phyloP scores from a whole-genome alignment of 192 early-diverging fungal genomes.

The Backusella circina region DNA sequence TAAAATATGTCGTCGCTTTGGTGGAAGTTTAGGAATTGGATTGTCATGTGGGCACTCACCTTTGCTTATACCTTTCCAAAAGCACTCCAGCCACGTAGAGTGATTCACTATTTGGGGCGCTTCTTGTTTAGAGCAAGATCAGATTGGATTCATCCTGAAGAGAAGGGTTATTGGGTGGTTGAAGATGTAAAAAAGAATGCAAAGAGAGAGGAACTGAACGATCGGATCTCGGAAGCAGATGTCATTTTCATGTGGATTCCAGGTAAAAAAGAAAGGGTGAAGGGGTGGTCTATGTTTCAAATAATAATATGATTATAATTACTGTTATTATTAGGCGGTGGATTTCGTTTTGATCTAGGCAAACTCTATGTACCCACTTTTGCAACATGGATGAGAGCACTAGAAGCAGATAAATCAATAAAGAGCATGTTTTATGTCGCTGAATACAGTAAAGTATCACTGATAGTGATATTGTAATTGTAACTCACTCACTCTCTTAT shows the following conservation, averaged over 20 bases:
- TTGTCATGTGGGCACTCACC: background rate
- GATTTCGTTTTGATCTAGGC: conserved; percentile 20
- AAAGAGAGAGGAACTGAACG: conserved; percentile 10
- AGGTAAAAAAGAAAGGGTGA: background rate
- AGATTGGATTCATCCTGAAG: conserved; percentile 4
- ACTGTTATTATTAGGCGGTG: conserved; percentile 4
- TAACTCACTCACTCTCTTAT: background rate
- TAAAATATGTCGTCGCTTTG: conserved; percentile 9
- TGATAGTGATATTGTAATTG: background rate
- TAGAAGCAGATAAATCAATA: conserved; percentile 16
- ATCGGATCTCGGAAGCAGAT: background rate
- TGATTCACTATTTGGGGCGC: background rate
- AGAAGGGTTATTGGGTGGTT: background rate
- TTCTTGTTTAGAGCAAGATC: conserved; percentile 2
- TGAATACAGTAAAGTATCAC: conserved; percentile 11
- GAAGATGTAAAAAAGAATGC: conserved; percentile 15
- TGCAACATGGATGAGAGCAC: conserved; percentile 15
- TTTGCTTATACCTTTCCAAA: conserved; percentile 1
- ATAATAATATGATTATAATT: background rate
- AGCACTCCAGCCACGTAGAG: background rate
- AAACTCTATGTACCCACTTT: conserved; percentile 12
- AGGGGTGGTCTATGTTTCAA: background rate
- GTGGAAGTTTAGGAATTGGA: conserved; percentile 1
- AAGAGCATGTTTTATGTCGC: conserved; percentile 5
- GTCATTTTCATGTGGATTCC: conserved; percentile 17